Evolutionary conservation across 2,329 filamentous ascomycete genomes (phyloP), one percentile per base, ranked within the genome.

Genomic region (Fusarium buharicum): DNA sequence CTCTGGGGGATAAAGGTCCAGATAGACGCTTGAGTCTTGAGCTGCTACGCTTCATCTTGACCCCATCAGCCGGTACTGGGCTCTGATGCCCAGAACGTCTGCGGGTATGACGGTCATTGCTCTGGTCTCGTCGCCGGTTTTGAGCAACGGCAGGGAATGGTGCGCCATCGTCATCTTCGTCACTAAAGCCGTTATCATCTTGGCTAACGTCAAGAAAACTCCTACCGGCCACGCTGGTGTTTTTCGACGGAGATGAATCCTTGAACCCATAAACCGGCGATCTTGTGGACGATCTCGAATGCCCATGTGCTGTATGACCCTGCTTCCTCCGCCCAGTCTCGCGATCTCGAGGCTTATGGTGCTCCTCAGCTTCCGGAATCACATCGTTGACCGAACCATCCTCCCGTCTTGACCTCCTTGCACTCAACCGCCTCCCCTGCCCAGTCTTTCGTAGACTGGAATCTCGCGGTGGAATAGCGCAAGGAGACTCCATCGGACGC

Each of bases 141-240:
- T 90, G 89, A 14, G 87, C 82, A 8, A 92, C 82, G 1, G 88
- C 82, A 0, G 90, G 90, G 16, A 86, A 90, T 2, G 90, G 90
- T 0, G 90, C 90, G 13, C 86, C 87, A 16, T 91, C 88, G 18
- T 90, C 85, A 3, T 78, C 73, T 11, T 76, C 74, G 0, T 67
- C 61, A 10, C 66, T 62, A n/a, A 62, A 58, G 18, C 57, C 45
- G 10, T 77, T 72, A 16, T 78, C 75, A 9, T 75, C 70, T 20
- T 73, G 68, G 9, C 72, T 64, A 38, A 72, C 70, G 18, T 69
- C 65, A 4, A 73, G 66, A 37, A 69, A 64, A 7, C 56, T 64
- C 18, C 64, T 48, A 3, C 63, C 62, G 4, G 64, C 66, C 3
- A 67, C 63, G 4, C 66, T 61, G 18, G 61, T 59, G 3, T 57